A percentile compares a stretch with the other conserved stretches of the same genome.
Conservation (phyloP, 192 early-diverging fungal species). For the Linderina pennispora region DNA sequence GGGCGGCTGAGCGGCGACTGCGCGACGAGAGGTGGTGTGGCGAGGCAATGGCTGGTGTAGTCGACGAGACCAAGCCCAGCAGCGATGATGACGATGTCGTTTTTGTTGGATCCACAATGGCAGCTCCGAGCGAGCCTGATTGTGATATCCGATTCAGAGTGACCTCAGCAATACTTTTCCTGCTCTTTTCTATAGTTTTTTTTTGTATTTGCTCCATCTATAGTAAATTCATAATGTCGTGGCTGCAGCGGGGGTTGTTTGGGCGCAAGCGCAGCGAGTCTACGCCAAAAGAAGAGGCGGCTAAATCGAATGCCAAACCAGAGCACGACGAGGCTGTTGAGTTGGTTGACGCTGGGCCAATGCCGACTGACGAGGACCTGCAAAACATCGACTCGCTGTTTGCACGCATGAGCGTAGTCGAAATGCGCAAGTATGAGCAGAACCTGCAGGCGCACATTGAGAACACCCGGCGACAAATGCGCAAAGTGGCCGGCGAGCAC, state of each 20-base stretch:
- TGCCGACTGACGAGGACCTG: slow-evolving; percentile 4
- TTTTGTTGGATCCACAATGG: too few species aligned
- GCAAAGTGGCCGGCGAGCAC: slow-evolving; percentile 19
- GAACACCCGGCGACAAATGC: slow-evolving; percentile 24
- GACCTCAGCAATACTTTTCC: too few species aligned
- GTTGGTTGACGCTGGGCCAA: slow-evolving; percentile 2
- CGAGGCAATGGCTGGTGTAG: slow-evolving; percentile 5
- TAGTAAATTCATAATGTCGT: slow-evolving; percentile 4
- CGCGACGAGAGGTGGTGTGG: slow-evolving; percentile 38
- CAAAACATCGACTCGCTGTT: slow-evolving; percentile 16
- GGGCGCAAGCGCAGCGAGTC: slow-evolving; percentile 4
- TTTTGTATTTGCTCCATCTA: background rate
- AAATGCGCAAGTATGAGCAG: slow-evolving; percentile 29
- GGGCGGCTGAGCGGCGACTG: slow-evolving; percentile 26
- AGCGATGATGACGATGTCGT: slow-evolving; percentile 9
- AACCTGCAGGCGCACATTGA: slow-evolving; percentile 20
- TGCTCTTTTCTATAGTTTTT: background rate
- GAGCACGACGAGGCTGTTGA: background rate
- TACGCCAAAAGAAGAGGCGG: slow-evolving; percentile 8
- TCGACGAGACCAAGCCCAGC: slow-evolving; percentile 2
- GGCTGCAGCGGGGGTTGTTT: slow-evolving; percentile 20
- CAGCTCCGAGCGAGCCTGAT: too few species aligned
- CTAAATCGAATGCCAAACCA: background rate
- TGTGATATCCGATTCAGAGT: background rate
- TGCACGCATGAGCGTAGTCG: slow-evolving; percentile 18